These are phyloP conservation scores for Salix dunnii DNA, from an alignment of 345 rosid genomes.

Conservation along the genomic window DNA sequence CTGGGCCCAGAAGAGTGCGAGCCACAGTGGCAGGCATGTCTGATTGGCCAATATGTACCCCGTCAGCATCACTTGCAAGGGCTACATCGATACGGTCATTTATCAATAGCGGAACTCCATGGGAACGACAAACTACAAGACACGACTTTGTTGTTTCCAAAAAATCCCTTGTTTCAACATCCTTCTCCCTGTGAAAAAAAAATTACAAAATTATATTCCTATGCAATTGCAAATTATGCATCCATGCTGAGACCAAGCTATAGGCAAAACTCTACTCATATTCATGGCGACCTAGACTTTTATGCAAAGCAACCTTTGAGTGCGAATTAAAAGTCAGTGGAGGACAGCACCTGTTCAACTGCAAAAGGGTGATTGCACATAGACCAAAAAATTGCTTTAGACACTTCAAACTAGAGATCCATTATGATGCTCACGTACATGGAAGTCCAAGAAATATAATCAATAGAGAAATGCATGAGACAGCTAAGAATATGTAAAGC, in stretches of 20 bases:
- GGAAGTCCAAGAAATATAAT: neutral
- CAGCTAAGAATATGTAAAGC: too few species aligned
- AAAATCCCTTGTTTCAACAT: constrained; percentile 57
- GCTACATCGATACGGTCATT: constrained; percentile 87
- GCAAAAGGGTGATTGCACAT: neutral
- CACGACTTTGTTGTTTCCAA: constrained; percentile 72
- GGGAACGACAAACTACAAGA: constrained; percentile 48
- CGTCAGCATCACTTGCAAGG: constrained; percentile 81
- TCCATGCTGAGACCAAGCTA: neutral
- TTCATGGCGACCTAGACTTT: neutral
- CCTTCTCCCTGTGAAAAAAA: constrained; percentile 49
- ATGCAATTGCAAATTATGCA: neutral
- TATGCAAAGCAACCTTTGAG: neutral
- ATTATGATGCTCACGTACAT: neutral
- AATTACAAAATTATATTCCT: neutral
- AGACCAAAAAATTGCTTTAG: neutral
- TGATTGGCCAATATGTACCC: constrained; percentile 87
- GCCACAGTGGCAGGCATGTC: constrained; percentile 65
- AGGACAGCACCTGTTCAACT: neutral
- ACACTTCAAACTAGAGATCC: neutral
- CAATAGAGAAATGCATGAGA: neutral
- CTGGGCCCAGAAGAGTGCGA: constrained; percentile 78
- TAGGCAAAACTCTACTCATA: neutral
- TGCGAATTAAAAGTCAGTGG: neutral
- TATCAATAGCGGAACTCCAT: constrained; percentile 63